Base-by-base conservation (phyloP, 1,139 yeast species). In the Saccharomyces hybrid region DNA sequence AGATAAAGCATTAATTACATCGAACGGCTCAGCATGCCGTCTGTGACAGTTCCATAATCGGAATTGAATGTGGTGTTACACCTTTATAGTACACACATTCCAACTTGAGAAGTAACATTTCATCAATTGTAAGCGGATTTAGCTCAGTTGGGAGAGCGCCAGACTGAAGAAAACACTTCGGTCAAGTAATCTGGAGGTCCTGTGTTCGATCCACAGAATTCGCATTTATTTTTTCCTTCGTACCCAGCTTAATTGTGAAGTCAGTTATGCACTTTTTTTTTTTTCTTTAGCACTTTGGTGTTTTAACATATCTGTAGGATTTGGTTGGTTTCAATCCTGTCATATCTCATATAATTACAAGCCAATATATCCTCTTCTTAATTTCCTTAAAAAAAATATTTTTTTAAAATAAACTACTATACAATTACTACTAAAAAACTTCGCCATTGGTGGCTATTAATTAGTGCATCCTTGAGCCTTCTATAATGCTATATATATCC, bases 141-240 rank as follows among this genome's bases (percentile, higher is more conserved):
- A 62, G 65, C 65, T 62, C 65, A 62, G 65, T 61, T 57, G 65
- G 65, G 65, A 62, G 65, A 62, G 65, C 65, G 65, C 60, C 62
- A 60, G 65, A 62, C 65, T 62, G 64, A 60, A 54, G 62, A 57
- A 27, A 11, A 23, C 49, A 57, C 62, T 55, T 56, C 56, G 58
- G 61, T 59, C 59, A 52, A 30, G 61, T 51, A 34, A 83, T 84
- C 89, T 84, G 87, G 79, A 85, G 89, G 89, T 84, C 88, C 84
- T 83, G 88, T 82, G 89, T 84, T 84, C 89, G 84, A 84, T 83
- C 88, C 89, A 83, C 89, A 83, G 85, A 83, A 80, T 75, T 80
- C 86, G 88, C 89, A 84, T 67, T 26, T 26, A 26, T 2, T 26
- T 26, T 26, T 26, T 26, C 25, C 23, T 20, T 20, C 23, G 23